Conservation (phyloP, 2,329 filamentous ascomycete genomes). For the Colletotrichum tanaceti region DNA sequence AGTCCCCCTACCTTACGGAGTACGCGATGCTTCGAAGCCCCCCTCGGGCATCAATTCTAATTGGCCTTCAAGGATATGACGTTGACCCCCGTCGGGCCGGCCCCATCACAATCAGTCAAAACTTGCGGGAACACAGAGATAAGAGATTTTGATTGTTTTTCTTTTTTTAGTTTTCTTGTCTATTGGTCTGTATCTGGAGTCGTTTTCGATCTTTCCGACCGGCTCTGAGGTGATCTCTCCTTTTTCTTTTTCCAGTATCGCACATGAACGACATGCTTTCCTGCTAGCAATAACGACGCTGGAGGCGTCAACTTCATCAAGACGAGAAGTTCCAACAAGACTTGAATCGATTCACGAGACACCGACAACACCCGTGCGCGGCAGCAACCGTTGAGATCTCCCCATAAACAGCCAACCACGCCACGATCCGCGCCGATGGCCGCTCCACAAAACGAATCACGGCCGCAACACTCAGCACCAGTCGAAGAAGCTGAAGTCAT, state of each 20-base stretch:
- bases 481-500: constrained; percentile 24
- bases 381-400: neutral
- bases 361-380: neutral
- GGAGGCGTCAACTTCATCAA: constrained; percentile 37
- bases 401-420: neutral
- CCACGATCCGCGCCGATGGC: constrained; percentile 21
- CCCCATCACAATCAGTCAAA: constrained; percentile 11
- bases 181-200: neutral
- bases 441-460: constrained; percentile 20
- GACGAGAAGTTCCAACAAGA: constrained; percentile 24
- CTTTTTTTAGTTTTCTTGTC: neutral
- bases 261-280: constrained; percentile 31
- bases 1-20: constrained; percentile 4
- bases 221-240: neutral
- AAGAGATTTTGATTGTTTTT: constrained; percentile 6
- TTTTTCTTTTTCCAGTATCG: neutral
- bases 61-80: constrained; percentile 12
- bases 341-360: too few relatives aligned
- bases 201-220: neutral
- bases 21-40: neutral
- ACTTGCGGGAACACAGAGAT: constrained; percentile 1
- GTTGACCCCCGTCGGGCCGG: constrained; percentile 7
- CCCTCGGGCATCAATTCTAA: constrained; percentile 1
- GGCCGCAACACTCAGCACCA: constrained; percentile 2
- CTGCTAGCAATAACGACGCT: constrained; percentile 34